Base-by-base conservation (phyloP, 768 basidiomycete species). In the Tephrocybe rancida region DNA sequence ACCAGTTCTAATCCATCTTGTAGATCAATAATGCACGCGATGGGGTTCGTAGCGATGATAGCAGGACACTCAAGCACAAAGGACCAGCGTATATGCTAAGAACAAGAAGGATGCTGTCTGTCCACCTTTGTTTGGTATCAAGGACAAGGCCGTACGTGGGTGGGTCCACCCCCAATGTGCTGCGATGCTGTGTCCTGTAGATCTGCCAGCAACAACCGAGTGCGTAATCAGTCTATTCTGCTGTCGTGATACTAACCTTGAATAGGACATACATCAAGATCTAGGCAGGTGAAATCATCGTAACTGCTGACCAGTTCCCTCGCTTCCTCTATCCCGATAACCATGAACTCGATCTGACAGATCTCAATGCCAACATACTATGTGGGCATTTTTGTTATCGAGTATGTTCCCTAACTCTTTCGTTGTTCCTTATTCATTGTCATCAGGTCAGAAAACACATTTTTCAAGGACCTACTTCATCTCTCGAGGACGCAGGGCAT, bases 311-410 rank as follows among this genome's bases (percentile, higher is more conserved):
- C 5, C 26, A 45, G 47, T 29, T 55, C 10, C 60, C 56, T 16
- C 45, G 54, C 9, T 58, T 61, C 41, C 38, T 61, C 3, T 61
- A 43, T 30, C 56, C 50, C 5, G 44, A 61, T 16, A 52, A 39
- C 13, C 47, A 46, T 14, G 37, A 49, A 9, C 44, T 55, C 30
- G 25, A 56, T 24, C 24, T 38, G 13, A 13, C 32, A 18, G 41
- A 55, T 25, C 37, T 52, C 14, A 5, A 6, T 13, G 43, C 37
- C 2, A 18, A 37, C 7, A 25, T 54, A 1, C 46, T 61, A 29
- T 19, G n/a, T 21, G 50, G 49, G 9, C 43, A 52, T 27, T 18
- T 55, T 8, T 9, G 48, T n/a, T 19, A 39, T 9, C 48, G 53
- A 5, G 57, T 58, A 30, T 3, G 46, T 50, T 8, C 5, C 4